Percentiles rank a stretch among this genome's conserved stretches.
Conservation (phyloP, 164 flowering plant species). For the Tinospora cordifolia region DNA sequence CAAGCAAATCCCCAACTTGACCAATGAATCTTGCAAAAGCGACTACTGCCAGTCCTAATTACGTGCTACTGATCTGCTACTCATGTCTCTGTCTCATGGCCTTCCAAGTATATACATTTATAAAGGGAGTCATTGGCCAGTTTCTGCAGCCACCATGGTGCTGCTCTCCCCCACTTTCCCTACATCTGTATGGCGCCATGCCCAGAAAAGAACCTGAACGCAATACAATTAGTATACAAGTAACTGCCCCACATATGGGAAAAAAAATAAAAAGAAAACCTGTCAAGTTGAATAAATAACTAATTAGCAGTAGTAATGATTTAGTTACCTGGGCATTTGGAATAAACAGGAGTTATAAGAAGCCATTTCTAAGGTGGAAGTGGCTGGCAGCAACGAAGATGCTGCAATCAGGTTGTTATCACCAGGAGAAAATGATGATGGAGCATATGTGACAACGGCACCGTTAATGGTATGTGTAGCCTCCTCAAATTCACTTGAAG, state of each 20-base stretch:
- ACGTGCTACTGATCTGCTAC: neutral
- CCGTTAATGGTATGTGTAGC: neutral
- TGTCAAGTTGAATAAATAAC: neutral
- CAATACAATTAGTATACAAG: no score
- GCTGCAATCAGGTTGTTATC: slow-evolving; percentile 9
- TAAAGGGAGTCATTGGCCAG: neutral
- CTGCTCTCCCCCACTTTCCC: neutral
- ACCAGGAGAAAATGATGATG: slow-evolving; percentile 12
- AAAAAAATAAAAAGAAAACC: neutral
- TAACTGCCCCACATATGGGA: no score
- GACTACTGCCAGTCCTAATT: no score
- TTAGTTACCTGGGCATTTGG: slow-evolving; percentile 64
- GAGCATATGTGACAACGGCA: neutral
- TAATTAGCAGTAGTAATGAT: neutral
- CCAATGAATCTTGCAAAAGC: no score
- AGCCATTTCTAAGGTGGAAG: slow-evolving; percentile 50
- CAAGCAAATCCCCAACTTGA: no score
- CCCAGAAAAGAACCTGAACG: slow-evolving; percentile 50
- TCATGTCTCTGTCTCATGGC: neutral
- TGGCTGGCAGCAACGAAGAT: slow-evolving; percentile 33
- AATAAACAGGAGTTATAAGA: slow-evolving; percentile 69
- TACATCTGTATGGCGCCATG: slow-evolving; percentile 66
- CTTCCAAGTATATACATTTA: neutral
- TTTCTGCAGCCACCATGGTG: neutral
- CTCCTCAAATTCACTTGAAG: slow-evolving; percentile 13